Percentiles rank a stretch among this genome's conserved stretches.
phyloP scores from a whole-genome alignment of 2,329 filamentous ascomycete species.

The Colletotrichum navitas region DNA sequence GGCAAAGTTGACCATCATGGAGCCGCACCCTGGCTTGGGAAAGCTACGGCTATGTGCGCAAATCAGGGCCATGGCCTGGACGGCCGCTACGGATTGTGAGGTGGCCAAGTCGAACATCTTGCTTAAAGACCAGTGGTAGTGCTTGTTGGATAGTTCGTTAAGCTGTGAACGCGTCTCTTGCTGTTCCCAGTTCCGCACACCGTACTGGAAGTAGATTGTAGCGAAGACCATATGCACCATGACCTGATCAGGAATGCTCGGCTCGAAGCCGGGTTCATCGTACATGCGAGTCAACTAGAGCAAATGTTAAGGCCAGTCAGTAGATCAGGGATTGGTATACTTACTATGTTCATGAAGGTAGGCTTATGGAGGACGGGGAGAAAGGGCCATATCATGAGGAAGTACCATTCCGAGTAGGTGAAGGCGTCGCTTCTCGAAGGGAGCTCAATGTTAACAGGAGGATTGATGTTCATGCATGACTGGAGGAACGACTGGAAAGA shows the following conservation, averaged over 20 bases:
- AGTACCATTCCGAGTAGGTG: conserved; percentile 81
- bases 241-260: conserved; percentile 74
- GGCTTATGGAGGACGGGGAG: conserved; percentile 83
- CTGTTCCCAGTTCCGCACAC: conserved; percentile 74
- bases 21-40: conserved; percentile 82
- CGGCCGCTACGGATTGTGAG: conserved; percentile 72
- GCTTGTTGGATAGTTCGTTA: conserved; percentile 77
- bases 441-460: conserved; percentile 67
- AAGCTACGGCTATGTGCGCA: conserved; percentile 80
- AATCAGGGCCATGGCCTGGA: conserved; percentile 81
- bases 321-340: conserved; percentile 43
- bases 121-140: conserved; percentile 81
- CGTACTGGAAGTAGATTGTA: conserved; percentile 82
- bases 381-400: conserved; percentile 78
- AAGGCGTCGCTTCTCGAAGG: conserved; percentile 75
- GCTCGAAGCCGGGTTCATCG: conserved; percentile 74
- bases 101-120: conserved; percentile 75
- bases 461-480: conserved; percentile 72
- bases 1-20: conserved; percentile 74
- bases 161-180: conserved; percentile 66
- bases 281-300: conserved; percentile 73
- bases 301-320: conserved; percentile 9
- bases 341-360: conserved; percentile 76
- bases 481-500: conserved; percentile 79
- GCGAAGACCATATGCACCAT: conserved; percentile 85